These are phyloP conservation scores for Echites panduratus DNA, from an alignment of 257 asterid species.

Conservation along the genomic window DNA sequence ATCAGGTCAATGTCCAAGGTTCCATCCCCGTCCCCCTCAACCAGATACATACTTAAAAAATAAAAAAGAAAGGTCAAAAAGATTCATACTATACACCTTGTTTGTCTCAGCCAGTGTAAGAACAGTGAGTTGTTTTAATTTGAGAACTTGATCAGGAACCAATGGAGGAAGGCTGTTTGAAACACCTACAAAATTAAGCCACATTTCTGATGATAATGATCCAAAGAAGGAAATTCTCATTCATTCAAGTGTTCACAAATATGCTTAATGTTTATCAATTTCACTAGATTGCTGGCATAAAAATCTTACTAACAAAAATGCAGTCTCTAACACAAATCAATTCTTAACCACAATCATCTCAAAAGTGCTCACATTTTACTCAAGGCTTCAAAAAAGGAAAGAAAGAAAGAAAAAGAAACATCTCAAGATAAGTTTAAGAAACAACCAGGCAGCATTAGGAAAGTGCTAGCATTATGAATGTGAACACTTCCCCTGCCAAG, in stretches of 20 bases:
- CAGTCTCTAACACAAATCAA: neutral
- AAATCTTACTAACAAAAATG: neutral
- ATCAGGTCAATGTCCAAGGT: neutral
- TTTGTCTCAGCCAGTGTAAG: conserved; percentile 86
- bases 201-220: neutral
- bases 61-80: neutral
- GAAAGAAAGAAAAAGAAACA: neutral
- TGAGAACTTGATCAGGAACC: conserved; percentile 81
- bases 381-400: too few species aligned
- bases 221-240: neutral
- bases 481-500: neutral
- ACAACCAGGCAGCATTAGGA: neutral
- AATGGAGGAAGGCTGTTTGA: conserved; percentile 59
- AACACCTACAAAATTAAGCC: conserved; percentile 40
- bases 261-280: neutral
- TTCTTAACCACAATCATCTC: neutral
- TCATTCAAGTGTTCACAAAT: neutral
- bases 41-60: neutral
- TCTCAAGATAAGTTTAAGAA: neutral
- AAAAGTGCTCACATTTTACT: too few species aligned
- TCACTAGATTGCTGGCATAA: neutral
- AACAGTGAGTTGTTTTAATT: conserved; percentile 92
- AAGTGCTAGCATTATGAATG: neutral
- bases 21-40: neutral
- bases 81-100: conserved; percentile 47